These are phyloP conservation scores for Tilletiopsis washingtonensis DNA, from an alignment of 1,284 basidiomycete species.

Conservation along the genomic window DNA sequence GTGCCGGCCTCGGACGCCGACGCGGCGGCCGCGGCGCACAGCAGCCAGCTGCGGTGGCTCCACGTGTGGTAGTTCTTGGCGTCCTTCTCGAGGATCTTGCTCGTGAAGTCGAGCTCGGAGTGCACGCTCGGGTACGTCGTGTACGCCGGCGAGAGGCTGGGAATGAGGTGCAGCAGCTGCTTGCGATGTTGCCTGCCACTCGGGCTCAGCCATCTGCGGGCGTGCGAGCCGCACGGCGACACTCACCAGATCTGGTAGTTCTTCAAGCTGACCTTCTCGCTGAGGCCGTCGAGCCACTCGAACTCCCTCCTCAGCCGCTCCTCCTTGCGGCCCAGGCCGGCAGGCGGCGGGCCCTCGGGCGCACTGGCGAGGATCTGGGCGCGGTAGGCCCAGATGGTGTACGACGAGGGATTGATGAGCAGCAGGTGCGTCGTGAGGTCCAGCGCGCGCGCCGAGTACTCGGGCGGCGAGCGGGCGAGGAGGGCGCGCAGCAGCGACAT, in stretches of 20 bases:
- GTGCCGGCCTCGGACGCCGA: background rate
- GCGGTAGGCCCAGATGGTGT: conserved; percentile 39
- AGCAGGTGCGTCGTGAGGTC: conserved; percentile 34
- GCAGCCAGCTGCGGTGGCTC: conserved; percentile 42
- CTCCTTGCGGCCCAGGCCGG: conserved; percentile 2
- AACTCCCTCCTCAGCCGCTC: conserved; percentile 19
- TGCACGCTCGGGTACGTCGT: too few species aligned
- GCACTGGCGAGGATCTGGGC: conserved; percentile 28
- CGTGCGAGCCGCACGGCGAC: too few species aligned
- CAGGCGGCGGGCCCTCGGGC: background rate
- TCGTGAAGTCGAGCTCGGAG: conserved; percentile 32
- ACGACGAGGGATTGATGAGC: conserved; percentile 33
- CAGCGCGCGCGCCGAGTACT: conserved; percentile 25
- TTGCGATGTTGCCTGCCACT: conserved; percentile 37
- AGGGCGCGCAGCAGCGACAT: conserved; percentile 42
- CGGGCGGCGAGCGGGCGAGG: conserved; percentile 13
- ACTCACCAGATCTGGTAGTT: conserved; percentile 41
- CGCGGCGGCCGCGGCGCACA: background rate
- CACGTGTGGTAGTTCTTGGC: conserved; percentile 46
- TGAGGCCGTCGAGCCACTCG: conserved; percentile 28
- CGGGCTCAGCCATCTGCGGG: too few species aligned
- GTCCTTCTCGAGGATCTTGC: conserved; percentile 21
- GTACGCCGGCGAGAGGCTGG: conserved; percentile 19
- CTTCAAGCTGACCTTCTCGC: conserved; percentile 36
- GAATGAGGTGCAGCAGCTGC: conserved; percentile 23